Conservation (phyloP, 2,329 filamentous ascomycete species). For the Fonsecaea pedrosoi region DNA sequence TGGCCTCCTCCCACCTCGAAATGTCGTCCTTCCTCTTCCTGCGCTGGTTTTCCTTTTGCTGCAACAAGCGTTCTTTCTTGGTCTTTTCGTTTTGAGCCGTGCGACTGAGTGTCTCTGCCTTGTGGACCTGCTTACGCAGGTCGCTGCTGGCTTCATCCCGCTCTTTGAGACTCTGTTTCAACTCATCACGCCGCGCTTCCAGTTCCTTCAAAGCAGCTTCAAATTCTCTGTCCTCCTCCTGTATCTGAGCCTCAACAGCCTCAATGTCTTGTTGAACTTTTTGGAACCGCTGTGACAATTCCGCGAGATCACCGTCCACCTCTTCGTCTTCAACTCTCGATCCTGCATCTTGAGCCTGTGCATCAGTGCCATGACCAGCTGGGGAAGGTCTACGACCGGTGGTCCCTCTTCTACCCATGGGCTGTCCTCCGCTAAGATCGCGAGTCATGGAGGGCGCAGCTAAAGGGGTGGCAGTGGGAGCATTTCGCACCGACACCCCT, state of each 20-base stretch:
- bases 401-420: slow-evolving; percentile 67
- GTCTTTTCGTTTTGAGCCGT: slow-evolving; percentile 77
- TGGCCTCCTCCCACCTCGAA: slow-evolving; percentile 63
- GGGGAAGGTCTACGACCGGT: slow-evolving; percentile 79
- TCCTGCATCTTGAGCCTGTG: slow-evolving; percentile 41
- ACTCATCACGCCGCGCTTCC: slow-evolving; percentile 77
- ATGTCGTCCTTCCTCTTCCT: slow-evolving; percentile 68
- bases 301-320: slow-evolving; percentile 71
- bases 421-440: slow-evolving; percentile 66
- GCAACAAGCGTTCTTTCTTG: slow-evolving; percentile 72
- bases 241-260: slow-evolving; percentile 72
- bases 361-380: slow-evolving; percentile 56
- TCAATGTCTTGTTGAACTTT: slow-evolving; percentile 82
- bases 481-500: slow-evolving; percentile 61
- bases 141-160: slow-evolving; percentile 90
- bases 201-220: slow-evolving; percentile 70
- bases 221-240: slow-evolving; percentile 72
- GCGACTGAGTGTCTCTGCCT: slow-evolving; percentile 80
- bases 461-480: slow-evolving; percentile 64
- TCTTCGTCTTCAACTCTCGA: slow-evolving; percentile 53
- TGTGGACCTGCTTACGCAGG: slow-evolving; percentile 78
- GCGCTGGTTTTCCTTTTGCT: slow-evolving; percentile 66
- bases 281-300: slow-evolving; percentile 82
- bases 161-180: slow-evolving; percentile 79
- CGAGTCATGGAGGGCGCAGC: slow-evolving; percentile 66